Base-by-base conservation (phyloP, 495 filamentous ascomycete species). In the Xylaria venustula region DNA sequence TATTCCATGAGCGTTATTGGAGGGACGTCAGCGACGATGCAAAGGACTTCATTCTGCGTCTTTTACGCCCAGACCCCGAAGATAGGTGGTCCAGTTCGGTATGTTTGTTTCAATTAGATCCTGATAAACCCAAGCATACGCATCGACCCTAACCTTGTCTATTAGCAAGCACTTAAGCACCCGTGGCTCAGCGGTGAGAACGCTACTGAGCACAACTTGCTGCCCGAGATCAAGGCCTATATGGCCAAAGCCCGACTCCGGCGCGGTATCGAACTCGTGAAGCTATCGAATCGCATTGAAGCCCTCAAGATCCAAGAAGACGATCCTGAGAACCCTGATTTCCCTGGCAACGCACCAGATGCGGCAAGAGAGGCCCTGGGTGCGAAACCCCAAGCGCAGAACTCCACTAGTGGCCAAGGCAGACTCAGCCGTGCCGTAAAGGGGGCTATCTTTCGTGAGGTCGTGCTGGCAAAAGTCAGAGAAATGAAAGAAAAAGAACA, bases 1-100 rank as follows among this genome's bases (percentile, higher is more conserved):
- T 97, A 34, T 99, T 98, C 85, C 94, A 99, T 73, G 92, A 96
- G 69, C 88, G 94, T 30, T 99, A 98, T 77, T 99, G 94, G 94
- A 92, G 90, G 70, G 94, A 97, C 72, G 95, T 98, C 62, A 97
- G 93, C 72, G 82, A 87, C 58, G 93, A 99, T 60, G 94, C 93
- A 63, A 99, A 98, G 77, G 86, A 92, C 63, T 99, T 99, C 73
- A 98, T 99, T 73, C 76, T 87, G 49, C 78, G 79, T 46, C 83
- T 99, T 7, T 79, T 99, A 40, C 89, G 93, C 67, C 86, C 91
- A 7, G 82, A 90, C 61, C 90, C 93, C 0, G 80, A 86, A 34
- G 85, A 91, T 55, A 86, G 94, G 56, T 86, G 88, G 60, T 87
- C 90, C 0, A 95, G 91, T 63, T 82, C 89, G 75, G 88, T 89